These are phyloP conservation scores for Suillus variegatus DNA, from an alignment of 768 basidiomycete genomes.

Conservation along the genomic window DNA sequence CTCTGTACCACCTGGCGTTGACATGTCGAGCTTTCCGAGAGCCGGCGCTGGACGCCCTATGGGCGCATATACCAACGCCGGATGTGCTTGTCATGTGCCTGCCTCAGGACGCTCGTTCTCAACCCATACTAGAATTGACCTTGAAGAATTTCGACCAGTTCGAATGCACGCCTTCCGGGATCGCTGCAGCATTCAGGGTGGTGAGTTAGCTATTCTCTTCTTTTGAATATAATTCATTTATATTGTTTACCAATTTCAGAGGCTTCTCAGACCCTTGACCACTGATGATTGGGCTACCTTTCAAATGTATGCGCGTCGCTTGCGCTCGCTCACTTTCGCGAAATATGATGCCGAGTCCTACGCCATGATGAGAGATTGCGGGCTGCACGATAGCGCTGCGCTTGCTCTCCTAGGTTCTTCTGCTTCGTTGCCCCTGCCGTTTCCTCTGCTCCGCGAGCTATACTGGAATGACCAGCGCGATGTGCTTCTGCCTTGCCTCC, in stretches of 20 bases:
- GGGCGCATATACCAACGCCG: not conserved
- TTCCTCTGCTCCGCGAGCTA: not conserved
- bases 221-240: not conserved
- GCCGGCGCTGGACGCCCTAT: not conserved
- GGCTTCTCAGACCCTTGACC: not conserved
- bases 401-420: not conserved
- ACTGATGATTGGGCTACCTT: not conserved
- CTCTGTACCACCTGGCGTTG: not conserved
- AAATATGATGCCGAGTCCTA: too few species aligned
- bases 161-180: not conserved
- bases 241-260: not conserved
- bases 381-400: not conserved
- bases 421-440: too few species aligned
- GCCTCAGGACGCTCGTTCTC: slow-evolving; percentile 1
- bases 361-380: not conserved
- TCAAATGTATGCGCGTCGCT: not conserved
- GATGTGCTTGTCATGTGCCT: not conserved
- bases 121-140: not conserved
- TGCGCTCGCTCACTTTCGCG: not conserved
- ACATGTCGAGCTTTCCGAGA: not conserved
- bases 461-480: not conserved
- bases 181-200: not conserved
- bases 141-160: not conserved
- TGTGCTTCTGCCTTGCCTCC: not conserved
- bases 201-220: not conserved